Base-by-base conservation (phyloP, 768 basidiomycete genomes). In the Pleurotus tuoliensis region DNA sequence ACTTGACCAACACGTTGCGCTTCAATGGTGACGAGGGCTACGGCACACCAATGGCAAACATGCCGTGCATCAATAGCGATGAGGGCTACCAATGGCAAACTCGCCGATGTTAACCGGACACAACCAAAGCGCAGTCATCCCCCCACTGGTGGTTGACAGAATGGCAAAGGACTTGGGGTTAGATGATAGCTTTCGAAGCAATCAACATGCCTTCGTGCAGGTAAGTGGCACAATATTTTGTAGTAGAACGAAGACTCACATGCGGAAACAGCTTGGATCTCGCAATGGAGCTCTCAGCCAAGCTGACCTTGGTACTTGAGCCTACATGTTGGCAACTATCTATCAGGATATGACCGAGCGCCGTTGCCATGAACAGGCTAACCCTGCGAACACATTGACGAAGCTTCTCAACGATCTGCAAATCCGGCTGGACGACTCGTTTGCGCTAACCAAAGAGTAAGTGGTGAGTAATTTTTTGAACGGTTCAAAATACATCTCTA, bases 401-500 rank as follows among this genome's bases (percentile, higher is more conserved):
- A 13, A 16, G 46, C 13, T 58, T 5, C 25, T 58, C 15, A 25
- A 48, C 5, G 61, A 62, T 18, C 43, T 61, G 5, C 24, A 37
- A 15, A 60, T 48, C 18, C 56, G 59, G 5, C 49, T 64, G 1
- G 56, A 61, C 15, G 57, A 44, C 27, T 50, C 37, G 1, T 62
- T 62, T 45, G n/a, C 22, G 16, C 20, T 62, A 8, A 51, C 58
- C n/a, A 64, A 58, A 53, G 59, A 64, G 13, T 59, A 64, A 55
- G 47, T 37, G 37, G 63, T 64, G 55, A 20, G 55, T 47, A 15
- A 9, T 50, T 24, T 20, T 24, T 24, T 15, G 15, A n/a, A 15
- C 15, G 4, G 15, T 27, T 15, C 27, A n/a, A 13, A 50, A n/a
- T 4, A 22, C 34, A 3, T 24, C 24, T 15, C 3, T 37, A 27